Base-by-base conservation (phyloP, 2,329 filamentous ascomycete species). In the Alternaria solani region DNA sequence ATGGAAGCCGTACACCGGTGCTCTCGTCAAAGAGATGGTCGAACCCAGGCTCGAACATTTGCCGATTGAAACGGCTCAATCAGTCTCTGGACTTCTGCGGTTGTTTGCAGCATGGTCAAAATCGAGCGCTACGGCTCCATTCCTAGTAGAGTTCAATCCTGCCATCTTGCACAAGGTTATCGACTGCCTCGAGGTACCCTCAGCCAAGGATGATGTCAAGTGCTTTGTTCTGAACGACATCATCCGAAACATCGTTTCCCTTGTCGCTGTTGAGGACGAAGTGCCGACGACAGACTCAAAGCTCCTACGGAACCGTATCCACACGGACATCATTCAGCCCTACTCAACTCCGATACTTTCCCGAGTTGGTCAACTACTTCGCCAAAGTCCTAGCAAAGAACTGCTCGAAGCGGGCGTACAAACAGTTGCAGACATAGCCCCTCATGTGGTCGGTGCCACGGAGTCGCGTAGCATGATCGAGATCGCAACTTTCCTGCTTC, bases 131-230 rank as follows among this genome's bases (percentile, higher is more conserved):
- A 89, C 88, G 1, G 88, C 89, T 1, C 74, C 89, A 7, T 92
- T 95, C 69, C 83, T 99, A 7, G 86, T 90, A 12, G 78, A 85
- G 7, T 86, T 89, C 59, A 86, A 89, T 51, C 68, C 76, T 6
- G 65, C 75, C 16, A 82, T 94, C n/a, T 75, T 98, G 30, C 83
- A 83, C 16, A 89, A 89, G 67, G 80, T 97, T 16, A 87, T 93
- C 41, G 88, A 92, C 64, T 91, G 90, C 68, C 81, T 99, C 26
- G 84, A 85, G 5, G 84, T 91, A 6, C 84, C 87, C 46, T 94
- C 91, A 55, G 88, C 91, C 0, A 95, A 95, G 76, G 91, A 94
- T 63, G 90, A 93, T 57, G 94, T 99, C 57, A 95, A 94, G 73
- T 80, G 91, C 0, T 96, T 92, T 74, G 87, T 94, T 1, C 82